phyloP scores from a whole-genome alignment of 306 rosid species.

The Acacia crassicarpa region DNA sequence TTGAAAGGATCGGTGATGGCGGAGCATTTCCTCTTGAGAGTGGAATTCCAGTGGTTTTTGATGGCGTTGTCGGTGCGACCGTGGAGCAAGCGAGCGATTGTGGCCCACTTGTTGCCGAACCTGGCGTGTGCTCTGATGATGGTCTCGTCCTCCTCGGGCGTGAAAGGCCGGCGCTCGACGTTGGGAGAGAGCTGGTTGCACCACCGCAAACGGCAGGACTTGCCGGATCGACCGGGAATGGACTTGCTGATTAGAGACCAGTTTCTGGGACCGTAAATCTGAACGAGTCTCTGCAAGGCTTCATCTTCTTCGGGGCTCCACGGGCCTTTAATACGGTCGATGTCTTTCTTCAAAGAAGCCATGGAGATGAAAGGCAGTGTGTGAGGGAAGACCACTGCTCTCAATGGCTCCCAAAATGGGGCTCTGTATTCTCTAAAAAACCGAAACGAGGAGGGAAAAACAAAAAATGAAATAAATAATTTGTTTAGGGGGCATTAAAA shows the following conservation, averaged over 20 bases:
- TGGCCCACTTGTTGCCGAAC: constrained; percentile 87
- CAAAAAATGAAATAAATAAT: neutral
- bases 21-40: constrained; percentile 76
- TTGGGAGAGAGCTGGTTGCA: constrained; percentile 90
- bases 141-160: constrained; percentile 62
- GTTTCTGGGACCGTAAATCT: constrained; percentile 62
- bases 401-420: no score
- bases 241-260: constrained; percentile 87
- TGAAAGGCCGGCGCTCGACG: constrained; percentile 75
- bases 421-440: neutral
- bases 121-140: constrained; percentile 62
- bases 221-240: constrained; percentile 81
- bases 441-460: neutral
- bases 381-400: neutral
- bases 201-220: constrained; percentile 88
- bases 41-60: constrained; percentile 91
- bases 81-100: constrained; percentile 69
- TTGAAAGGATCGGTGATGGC: constrained; percentile 37
- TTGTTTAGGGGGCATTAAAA: neutral
- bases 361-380: neutral
- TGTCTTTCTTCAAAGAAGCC: constrained; percentile 41
- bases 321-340: constrained; percentile 83
- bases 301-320: constrained; percentile 93
- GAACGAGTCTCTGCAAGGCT: constrained; percentile 56
- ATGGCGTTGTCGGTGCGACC: constrained; percentile 94